A percentile compares a stretch with the other conserved stretches of the same genome.
Conservation (phyloP, 2,329 filamentous ascomycete genomes). For the Hortaea sp. region DNA sequence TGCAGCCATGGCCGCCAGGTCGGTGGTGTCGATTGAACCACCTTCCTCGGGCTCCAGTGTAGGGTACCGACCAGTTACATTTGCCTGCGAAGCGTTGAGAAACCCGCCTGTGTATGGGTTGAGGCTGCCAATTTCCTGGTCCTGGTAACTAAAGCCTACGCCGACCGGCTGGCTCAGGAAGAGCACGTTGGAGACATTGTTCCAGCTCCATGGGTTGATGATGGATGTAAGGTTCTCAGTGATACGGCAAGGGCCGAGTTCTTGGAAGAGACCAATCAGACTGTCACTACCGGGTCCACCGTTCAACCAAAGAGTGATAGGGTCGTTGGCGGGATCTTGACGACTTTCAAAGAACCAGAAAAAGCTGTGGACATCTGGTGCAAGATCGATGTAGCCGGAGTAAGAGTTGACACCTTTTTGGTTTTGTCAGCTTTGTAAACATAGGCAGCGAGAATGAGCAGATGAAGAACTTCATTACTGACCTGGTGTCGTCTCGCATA, state of each 20-base stretch:
- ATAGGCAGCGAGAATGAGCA: not conserved
- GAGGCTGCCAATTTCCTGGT: constrained; percentile 27
- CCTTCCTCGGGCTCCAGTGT: constrained; percentile 30
- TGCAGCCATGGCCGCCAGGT: constrained; percentile 44
- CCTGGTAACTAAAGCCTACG: constrained; percentile 46
- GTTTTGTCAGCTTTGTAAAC: not conserved
- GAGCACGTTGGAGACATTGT: constrained; percentile 41
- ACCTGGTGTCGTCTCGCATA: constrained; percentile 41
- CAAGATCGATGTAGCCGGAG: constrained; percentile 29
- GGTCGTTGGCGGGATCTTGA: constrained; percentile 41
- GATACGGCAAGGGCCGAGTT: constrained; percentile 34
- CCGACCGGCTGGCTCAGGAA: constrained; percentile 52
- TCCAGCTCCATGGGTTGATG: constrained; percentile 55
- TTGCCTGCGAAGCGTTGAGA: constrained; percentile 32
- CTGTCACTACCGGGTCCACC: constrained; percentile 50
- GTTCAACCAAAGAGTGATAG: constrained; percentile 52
- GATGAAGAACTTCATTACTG: not conserved
- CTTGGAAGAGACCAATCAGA: constrained; percentile 49
- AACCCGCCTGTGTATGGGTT: constrained; percentile 26
- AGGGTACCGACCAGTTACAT: constrained; percentile 32
- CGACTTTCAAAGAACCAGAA: constrained; percentile 51
- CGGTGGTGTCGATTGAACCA: constrained; percentile 42
- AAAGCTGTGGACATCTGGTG: constrained; percentile 34
- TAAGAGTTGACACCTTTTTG: constrained; percentile 38
- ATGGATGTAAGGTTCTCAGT: constrained; percentile 37